Percentiles rank a stretch among this genome's conserved stretches.
These are phyloP conservation scores for Cicer yamashitae DNA, from an alignment of 306 rosid genomes.

Conservation along the genomic window DNA sequence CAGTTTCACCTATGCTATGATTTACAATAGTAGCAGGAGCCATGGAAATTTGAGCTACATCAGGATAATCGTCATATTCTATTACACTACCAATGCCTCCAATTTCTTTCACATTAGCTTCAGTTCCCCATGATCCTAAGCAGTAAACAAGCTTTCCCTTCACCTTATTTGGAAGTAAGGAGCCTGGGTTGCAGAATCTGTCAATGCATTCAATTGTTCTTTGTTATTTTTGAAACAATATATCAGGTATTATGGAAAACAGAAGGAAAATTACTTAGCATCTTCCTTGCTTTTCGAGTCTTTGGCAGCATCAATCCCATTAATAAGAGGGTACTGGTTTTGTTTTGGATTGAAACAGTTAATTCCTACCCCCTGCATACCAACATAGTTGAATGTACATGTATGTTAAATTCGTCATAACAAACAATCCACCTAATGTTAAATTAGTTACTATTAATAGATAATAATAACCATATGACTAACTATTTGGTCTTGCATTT, in stretches of 20 bases:
- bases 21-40: conserved; percentile 79
- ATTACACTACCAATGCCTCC: conserved; percentile 74
- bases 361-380: conserved; percentile 80
- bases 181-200: conserved; percentile 48
- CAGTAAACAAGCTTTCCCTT: conserved; percentile 76
- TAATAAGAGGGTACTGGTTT: conserved; percentile 64
- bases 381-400: conserved; percentile 7
- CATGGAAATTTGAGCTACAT: conserved; percentile 74
- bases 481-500: neutral
- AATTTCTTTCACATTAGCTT: conserved; percentile 59
- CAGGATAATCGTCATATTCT: conserved; percentile 59
- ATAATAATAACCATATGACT: conserved; percentile 1
- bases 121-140: conserved; percentile 62
- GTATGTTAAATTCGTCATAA: conserved; percentile 23
- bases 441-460: neutral
- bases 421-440: conserved; percentile 14
- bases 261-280: conserved; percentile 57
- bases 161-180: conserved; percentile 64
- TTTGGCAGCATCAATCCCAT: conserved; percentile 68
- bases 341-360: conserved; percentile 62
- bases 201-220: conserved; percentile 30
- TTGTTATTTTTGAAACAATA: neutral
- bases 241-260: neutral
- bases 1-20: conserved; percentile 48
- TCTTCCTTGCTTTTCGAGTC: conserved; percentile 50